Evolutionary conservation across 257 asterid genomes (phyloP).

Genomic region (Capsicum rhomboideum): DNA sequence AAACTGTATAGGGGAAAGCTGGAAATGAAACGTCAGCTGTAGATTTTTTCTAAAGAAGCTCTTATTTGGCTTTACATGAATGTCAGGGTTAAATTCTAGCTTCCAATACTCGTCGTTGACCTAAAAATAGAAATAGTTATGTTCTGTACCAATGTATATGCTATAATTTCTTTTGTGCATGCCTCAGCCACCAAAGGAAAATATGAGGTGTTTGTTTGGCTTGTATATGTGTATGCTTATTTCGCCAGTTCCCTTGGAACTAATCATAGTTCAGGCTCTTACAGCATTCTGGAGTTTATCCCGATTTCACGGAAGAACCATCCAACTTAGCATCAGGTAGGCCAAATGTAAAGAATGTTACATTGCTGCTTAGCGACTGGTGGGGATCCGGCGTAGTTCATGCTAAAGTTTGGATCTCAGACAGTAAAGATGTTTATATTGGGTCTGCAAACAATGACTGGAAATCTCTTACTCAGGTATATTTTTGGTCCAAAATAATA

Average conservation of each 20-base stretch:
- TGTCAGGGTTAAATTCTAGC: not conserved
- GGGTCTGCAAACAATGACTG: constrained; percentile 94
- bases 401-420: constrained; percentile 91
- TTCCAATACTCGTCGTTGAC: not conserved
- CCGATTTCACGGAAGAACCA: constrained; percentile 71
- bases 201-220: not conserved
- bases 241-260: constrained; percentile 5
- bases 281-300: constrained; percentile 90
- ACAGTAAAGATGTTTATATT: constrained; percentile 56
- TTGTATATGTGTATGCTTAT: not conserved
- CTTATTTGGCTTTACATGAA: not conserved
- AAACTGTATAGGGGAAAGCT: not conserved
- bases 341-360: constrained; percentile 65
- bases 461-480: constrained; percentile 90
- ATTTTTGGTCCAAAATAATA: not conserved
- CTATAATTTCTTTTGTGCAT: not conserved
- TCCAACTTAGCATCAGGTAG: constrained; percentile 61
- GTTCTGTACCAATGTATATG: not conserved
- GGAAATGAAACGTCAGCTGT: not conserved
- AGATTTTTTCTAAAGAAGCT: not conserved
- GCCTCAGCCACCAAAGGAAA: not conserved
- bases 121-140: not conserved
- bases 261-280: constrained; percentile 43
- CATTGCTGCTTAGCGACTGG: constrained; percentile 66
- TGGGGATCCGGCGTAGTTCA: constrained; percentile 88